Conservation (phyloP, 192 early-diverging fungal species). For the Coemansia sp. region DNA sequence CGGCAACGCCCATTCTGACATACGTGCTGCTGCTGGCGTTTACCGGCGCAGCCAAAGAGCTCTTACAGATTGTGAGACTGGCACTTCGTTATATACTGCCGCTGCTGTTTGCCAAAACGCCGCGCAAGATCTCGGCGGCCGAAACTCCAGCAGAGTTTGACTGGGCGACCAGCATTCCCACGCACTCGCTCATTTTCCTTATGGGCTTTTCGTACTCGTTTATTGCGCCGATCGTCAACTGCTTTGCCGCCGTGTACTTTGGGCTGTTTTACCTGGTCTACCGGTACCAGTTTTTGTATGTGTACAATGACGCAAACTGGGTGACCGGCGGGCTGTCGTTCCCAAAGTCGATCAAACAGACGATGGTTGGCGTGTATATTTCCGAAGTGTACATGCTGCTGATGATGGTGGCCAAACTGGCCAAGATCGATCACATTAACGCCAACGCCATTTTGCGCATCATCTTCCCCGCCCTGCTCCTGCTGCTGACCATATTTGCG, state of each 20-base stretch:
- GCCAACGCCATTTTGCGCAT: conserved; percentile 55
- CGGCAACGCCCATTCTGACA: conserved; percentile 79
- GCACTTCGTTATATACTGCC: conserved; percentile 63
- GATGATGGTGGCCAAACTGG: conserved; percentile 64
- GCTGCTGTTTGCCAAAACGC: conserved; percentile 69
- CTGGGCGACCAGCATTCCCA: conserved; percentile 67
- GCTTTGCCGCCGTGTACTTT: conserved; percentile 80
- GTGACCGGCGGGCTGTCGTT: conserved; percentile 70
- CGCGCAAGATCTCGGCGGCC: conserved; percentile 63
- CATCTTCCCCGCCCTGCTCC: conserved; percentile 53
- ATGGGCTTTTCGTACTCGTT: conserved; percentile 78
- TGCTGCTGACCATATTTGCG: conserved; percentile 57
- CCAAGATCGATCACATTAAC: conserved; percentile 12
- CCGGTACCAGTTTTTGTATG: conserved; percentile 81
- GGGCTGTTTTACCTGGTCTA: conserved; percentile 74
- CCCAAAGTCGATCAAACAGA: conserved; percentile 62
- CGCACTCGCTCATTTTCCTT: conserved; percentile 69
- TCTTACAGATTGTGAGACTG: conserved; percentile 69
- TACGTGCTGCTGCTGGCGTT: conserved; percentile 80
- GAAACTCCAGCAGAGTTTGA: conserved; percentile 59
- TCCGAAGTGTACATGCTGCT: conserved; percentile 76
- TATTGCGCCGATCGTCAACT: conserved; percentile 77
- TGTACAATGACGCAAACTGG: conserved; percentile 62
- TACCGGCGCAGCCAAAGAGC: conserved; percentile 65
- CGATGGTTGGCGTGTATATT: conserved; percentile 73